phyloP scores from a whole-genome alignment of 495 filamentous ascomycete species.

The Penicillium bovifimosum region DNA sequence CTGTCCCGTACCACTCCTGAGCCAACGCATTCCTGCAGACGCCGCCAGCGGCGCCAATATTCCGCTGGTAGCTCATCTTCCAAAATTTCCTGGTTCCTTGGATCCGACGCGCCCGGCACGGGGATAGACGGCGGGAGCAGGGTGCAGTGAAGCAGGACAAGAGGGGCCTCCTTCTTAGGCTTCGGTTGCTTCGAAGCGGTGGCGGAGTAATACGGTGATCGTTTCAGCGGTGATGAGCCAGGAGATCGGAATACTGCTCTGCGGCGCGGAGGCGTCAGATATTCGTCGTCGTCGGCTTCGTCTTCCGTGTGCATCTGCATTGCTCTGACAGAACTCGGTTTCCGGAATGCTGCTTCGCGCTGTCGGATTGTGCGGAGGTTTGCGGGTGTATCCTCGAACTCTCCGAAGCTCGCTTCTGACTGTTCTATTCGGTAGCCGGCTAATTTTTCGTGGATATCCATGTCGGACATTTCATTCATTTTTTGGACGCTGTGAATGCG shows the following conservation, averaged over 20 bases:
- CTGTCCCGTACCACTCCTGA: conserved; percentile 67
- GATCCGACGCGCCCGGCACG: conserved; percentile 48
- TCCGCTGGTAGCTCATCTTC: conserved; percentile 51
- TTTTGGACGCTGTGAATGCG: conserved; percentile 27
- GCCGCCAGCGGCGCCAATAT: conserved; percentile 65
- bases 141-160: conserved; percentile 85
- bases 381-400: conserved; percentile 15
- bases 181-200: conserved; percentile 46
- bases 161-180: conserved; percentile 61
- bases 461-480: conserved; percentile 14
- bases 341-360: conserved; percentile 52
- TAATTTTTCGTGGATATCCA: conserved; percentile 16
- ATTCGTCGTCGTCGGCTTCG: conserved; percentile 38
- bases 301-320: conserved; percentile 67
- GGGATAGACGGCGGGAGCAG: conserved; percentile 69
- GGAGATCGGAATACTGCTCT: conserved; percentile 31
- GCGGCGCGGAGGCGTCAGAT: conserved; percentile 33
- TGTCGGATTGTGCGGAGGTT: conserved; percentile 29
- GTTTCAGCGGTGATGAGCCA: conserved; percentile 31
- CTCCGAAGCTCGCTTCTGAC: conserved; percentile 19
- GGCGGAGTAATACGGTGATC: conserved; percentile 43
- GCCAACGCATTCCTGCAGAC: conserved; percentile 70
- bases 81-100: conserved; percentile 43
- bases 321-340: conserved; percentile 68
- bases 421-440: conserved; percentile 23